Conservation (phyloP, 768 basidiomycete species). For the Hygrocybe punicea region DNA sequence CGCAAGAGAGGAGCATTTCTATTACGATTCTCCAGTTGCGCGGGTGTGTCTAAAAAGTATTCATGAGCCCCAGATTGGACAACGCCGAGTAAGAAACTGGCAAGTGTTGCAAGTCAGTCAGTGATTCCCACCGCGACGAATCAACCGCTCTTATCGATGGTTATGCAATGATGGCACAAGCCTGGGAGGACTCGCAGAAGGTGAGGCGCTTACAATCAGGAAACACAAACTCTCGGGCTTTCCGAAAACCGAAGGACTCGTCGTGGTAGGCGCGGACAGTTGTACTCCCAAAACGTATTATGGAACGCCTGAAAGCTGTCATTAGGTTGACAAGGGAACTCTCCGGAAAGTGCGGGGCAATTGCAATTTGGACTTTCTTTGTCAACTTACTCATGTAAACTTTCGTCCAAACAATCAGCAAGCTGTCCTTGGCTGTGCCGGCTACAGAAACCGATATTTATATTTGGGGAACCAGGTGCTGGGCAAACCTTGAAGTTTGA, state of each 20-base stretch:
- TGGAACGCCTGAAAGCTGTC: not conserved
- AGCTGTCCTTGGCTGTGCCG: too few species aligned
- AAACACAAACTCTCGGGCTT: constrained; percentile 56
- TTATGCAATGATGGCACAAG: too few species aligned
- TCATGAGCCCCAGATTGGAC: not conserved
- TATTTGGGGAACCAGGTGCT: too few species aligned
- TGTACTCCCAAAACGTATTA: not conserved
- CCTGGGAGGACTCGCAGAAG: not conserved
- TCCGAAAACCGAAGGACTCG: constrained; percentile 75
- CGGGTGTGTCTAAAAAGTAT: constrained; percentile 50
- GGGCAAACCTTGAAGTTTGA: too few species aligned
- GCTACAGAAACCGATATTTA: too few species aligned
- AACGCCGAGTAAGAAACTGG: not conserved
- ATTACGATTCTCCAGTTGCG: constrained; percentile 64
- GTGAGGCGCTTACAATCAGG: constrained; percentile 61
- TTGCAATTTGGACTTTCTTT: too few species aligned
- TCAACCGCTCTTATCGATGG: too few species aligned
- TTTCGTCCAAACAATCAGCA: too few species aligned
- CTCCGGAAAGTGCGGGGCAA: too few species aligned
- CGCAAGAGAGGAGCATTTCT: constrained; percentile 76
- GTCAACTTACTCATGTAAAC: too few species aligned
- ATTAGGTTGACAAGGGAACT: not conserved
- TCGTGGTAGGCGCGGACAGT: constrained; percentile 56
- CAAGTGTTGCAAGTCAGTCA: not conserved
- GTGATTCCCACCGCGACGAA: too few species aligned